Base-by-base conservation (phyloP, 257 asterid species). In the Petunia axillaris region DNA sequence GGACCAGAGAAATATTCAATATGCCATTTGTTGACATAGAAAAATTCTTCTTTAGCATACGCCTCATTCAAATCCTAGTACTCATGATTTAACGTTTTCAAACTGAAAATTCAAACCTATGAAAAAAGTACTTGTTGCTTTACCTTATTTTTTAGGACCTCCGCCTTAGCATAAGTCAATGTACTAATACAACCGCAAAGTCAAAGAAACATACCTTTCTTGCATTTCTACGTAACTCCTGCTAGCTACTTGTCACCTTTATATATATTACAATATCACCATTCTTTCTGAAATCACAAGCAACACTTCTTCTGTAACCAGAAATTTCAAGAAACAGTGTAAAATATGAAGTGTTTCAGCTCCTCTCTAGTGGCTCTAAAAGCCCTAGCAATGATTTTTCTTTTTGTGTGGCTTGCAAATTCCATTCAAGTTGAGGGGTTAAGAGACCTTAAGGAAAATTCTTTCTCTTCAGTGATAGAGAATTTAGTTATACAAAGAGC, bases 401-500 rank as follows among this genome's bases (percentile, higher is more conserved):
- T 82, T 50, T 58, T 84, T 53, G 65, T 79, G 14, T 82, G 76
- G 79, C 37, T 46, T 8, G 64, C 83, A 8, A 46, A 6, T 35
- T 50, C 66, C 11, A 25, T 66, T 1, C 65, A 71, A 1, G 87
- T 73, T 48, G 76, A 78, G 37, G 87, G 82, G 14, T 60, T 44
- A 11, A 84, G 90, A 67, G 48, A 43, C 71, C 82, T 84, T 0
- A 60, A 78, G 10, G 78, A 82, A 8, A 64, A 59, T 4, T 44
- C 41, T 38, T 43, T 73, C 9, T 39, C 64, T 6, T 57, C 81
- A 9, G 50, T 14, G 58, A 15, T 79, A 39, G 62, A 65, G 50
- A 80, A 52, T 39, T 76, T 83, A 60, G 36, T 79, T 16, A 48
- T 54, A n/a, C 76, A 74, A 39, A 80, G 73, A 67, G 88, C 86